A percentile compares a stretch with the other conserved stretches of the same genome.
Conservation (phyloP, 768 basidiomycete species). For the Pleurotus djamor region DNA sequence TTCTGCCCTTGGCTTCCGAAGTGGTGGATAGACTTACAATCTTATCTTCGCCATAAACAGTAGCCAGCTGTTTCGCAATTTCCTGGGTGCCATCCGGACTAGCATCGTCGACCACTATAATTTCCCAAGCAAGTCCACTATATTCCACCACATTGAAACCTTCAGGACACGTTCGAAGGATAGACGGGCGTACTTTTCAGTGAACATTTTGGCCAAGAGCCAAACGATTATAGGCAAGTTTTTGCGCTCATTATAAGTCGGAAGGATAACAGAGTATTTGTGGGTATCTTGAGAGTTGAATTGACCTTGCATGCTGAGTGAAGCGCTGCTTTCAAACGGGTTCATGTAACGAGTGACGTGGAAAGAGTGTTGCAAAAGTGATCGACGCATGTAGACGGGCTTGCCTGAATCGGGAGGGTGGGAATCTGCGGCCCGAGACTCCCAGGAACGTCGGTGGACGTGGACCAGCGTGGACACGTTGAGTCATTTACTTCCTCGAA, state of each 20-base stretch:
- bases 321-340: conserved; percentile 56
- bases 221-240: conserved; percentile 88
- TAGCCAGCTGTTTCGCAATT: conserved; percentile 75
- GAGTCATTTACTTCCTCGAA: too few relatives aligned
- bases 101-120: conserved; percentile 90
- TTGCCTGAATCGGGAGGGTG: not conserved
- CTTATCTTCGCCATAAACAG: conserved; percentile 80
- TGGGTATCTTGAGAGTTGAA: conserved; percentile 51
- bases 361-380: not conserved
- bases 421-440: not conserved
- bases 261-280: conserved; percentile 91
- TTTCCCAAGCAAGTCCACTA: conserved; percentile 80
- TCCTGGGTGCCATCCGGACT: conserved; percentile 94
- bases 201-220: conserved; percentile 77
- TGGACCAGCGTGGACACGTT: too few relatives aligned
- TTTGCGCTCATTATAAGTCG: conserved; percentile 93
- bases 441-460: not conserved
- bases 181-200: conserved; percentile 65
- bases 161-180: not conserved
- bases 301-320: conserved; percentile 66
- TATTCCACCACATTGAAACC: conserved; percentile 11
- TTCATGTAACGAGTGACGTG: conserved; percentile 43
- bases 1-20: not conserved
- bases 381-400: not conserved
- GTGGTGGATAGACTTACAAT: conserved; percentile 44